These are phyloP conservation scores for Amanita pseudoporphyria DNA, from an alignment of 768 basidiomycete genomes.

Conservation along the genomic window DNA sequence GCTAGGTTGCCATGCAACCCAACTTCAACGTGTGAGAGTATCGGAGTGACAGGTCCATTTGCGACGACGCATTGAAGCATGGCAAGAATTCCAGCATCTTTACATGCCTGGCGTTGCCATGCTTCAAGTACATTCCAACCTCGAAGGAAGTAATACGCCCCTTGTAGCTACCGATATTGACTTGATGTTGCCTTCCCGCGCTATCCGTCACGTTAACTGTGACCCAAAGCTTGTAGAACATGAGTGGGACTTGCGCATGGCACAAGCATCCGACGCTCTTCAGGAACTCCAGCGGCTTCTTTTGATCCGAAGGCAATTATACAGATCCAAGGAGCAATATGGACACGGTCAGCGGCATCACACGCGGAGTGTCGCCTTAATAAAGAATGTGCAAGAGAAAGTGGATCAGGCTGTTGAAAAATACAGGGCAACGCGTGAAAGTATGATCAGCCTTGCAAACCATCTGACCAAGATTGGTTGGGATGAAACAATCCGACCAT, in stretches of 20 bases:
- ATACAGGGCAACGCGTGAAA: constrained; percentile 10
- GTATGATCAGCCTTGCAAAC: constrained; percentile 2
- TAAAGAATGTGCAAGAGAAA: constrained; percentile 11
- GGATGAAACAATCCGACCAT: not conserved
- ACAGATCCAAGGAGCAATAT: constrained; percentile 19
- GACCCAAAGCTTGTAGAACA: constrained; percentile 10
- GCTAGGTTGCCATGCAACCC: constrained; percentile 16
- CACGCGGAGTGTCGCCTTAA: constrained; percentile 14
- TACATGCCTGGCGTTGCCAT: constrained; percentile 17
- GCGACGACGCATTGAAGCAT: constrained; percentile 17
- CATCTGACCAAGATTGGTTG: not conserved
- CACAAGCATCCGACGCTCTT: constrained; percentile 20
- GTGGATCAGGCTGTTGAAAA: constrained; percentile 9
- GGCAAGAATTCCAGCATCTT: constrained; percentile 18
- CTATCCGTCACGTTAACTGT: not conserved
- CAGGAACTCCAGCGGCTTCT: constrained; percentile 20
- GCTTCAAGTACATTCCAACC: not conserved
- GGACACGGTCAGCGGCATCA: constrained; percentile 17
- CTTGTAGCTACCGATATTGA: constrained; percentile 9
- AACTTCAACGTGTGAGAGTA: constrained; percentile 19
- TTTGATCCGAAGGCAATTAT: constrained; percentile 19
- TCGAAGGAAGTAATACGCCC: not conserved
- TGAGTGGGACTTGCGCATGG: constrained; percentile 20
- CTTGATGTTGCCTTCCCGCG: constrained; percentile 15
- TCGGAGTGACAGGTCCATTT: constrained; percentile 16